Evolutionary conservation across 2,329 filamentous ascomycete genomes (phyloP).

Genomic region (Pseudogymnoascus sp.): DNA sequence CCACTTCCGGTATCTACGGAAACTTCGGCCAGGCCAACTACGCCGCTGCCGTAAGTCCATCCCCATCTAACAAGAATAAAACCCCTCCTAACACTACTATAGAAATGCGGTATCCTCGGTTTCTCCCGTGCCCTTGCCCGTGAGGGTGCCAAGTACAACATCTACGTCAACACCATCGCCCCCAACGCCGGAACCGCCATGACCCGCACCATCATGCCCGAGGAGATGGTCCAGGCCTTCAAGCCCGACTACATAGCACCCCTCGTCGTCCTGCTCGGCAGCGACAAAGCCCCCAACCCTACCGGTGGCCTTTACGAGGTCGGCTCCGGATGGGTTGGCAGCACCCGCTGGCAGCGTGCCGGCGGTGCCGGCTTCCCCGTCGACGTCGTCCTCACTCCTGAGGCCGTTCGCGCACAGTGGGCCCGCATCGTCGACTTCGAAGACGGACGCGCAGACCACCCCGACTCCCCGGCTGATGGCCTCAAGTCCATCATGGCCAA

Average conservation of each 20-base stretch:
- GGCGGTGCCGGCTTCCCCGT: conserved; percentile 88
- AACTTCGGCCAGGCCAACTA: conserved; percentile 99
- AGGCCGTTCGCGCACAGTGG: conserved; percentile 72
- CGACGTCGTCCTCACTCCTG: conserved; percentile 74
- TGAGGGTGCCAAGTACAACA: conserved; percentile 95
- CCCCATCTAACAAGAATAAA: conserved; percentile 16
- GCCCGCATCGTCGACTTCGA: conserved; percentile 79
- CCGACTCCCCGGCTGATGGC: conserved; percentile 68
- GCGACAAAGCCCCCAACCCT: conserved; percentile 77
- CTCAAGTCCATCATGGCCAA: conserved; percentile 75
- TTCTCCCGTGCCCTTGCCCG: conserved; percentile 89
- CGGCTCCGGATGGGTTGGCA: conserved; percentile 85
- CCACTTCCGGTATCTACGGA: conserved; percentile 94
- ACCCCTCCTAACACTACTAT: conserved; percentile 18
- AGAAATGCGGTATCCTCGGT: conserved; percentile 89
- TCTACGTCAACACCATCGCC: conserved; percentile 95
- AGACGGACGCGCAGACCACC: conserved; percentile 79
- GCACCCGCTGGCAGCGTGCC: conserved; percentile 89
- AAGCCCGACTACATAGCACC: conserved; percentile 98
- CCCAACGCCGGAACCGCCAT: conserved; percentile 95
- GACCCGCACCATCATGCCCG: conserved; percentile 88
- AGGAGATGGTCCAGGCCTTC: conserved; percentile 97
- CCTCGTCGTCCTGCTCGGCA: conserved; percentile 74
- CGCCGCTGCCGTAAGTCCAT: conserved; percentile 64
- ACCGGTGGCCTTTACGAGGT: conserved; percentile 91